Evolutionary conservation across 768 basidiomycete genomes (phyloP).

Genomic region (Naganishia randhawae): DNA sequence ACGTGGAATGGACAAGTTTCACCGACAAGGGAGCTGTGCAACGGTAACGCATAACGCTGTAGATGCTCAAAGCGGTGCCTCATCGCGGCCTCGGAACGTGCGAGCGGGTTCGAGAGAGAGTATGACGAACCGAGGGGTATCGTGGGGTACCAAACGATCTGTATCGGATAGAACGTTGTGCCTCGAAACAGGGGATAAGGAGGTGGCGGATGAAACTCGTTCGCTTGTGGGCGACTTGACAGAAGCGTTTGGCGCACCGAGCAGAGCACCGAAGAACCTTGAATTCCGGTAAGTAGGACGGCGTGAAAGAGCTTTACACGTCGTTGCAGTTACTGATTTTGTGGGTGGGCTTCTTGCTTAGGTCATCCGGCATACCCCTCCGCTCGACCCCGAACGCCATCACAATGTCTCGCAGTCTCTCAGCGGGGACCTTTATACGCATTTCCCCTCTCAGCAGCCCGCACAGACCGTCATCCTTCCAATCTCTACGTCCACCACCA

Average conservation of each 20-base stretch:
- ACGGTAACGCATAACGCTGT: background rate
- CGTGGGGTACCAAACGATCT: conserved; percentile 17
- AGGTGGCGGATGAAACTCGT: background rate
- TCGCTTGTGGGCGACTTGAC: background rate
- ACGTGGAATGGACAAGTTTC: background rate
- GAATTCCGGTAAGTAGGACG: conserved; percentile 1
- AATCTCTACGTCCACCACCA: background rate
- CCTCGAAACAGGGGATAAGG: conserved; percentile 3
- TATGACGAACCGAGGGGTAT: conserved; percentile 11
- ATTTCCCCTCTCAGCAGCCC: background rate
- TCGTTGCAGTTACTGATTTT: background rate
- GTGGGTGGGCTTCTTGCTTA: background rate
- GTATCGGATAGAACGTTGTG: conserved; percentile 11
- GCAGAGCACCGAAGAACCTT: conserved; percentile 7
- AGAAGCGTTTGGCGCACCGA: background rate
- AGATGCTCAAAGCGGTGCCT: background rate
- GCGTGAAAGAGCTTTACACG: too few species aligned
- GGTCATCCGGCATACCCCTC: conserved; percentile 15
- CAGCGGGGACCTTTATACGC: background rate
- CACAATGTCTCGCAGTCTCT: background rate
- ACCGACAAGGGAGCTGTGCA: background rate
- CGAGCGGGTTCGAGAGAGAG: conserved; percentile 6
- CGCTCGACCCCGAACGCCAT: background rate
- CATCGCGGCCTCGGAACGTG: background rate
- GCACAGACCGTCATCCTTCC: background rate